Percentiles rank a stretch among this genome's conserved stretches.
These are phyloP conservation scores for Chlorella sp. DNA, from an alignment of 139 green algal species.

Conservation along the genomic window DNA sequence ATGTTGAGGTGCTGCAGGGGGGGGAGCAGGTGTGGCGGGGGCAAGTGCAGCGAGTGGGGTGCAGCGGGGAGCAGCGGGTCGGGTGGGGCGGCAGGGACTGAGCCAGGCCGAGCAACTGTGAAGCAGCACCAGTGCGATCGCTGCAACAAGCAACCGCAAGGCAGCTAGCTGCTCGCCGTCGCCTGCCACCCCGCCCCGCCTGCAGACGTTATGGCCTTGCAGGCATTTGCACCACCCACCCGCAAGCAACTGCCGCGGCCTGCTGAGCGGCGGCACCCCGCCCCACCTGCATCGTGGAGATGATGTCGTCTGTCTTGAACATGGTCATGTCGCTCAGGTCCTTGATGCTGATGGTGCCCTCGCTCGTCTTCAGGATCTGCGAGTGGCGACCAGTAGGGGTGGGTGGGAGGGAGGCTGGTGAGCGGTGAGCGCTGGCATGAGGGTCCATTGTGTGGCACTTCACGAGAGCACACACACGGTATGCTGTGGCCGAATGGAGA, in stretches of 20 bases:
- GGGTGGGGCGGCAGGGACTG: no score
- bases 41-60: neutral
- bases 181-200: no score
- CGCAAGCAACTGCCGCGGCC: no score
- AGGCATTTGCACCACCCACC: neutral
- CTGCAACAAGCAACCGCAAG: no score
- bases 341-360: slow-evolving; percentile 87
- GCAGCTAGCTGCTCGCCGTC: no score
- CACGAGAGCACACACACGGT: neutral
- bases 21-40: slow-evolving; percentile 22
- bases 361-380: slow-evolving; percentile 74
- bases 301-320: slow-evolving; percentile 98
- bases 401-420: no score
- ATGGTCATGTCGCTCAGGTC: slow-evolving; percentile 92
- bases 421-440: neutral
- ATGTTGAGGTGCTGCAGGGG: slow-evolving; percentile 89
- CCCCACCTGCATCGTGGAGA: slow-evolving; percentile 84
- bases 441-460: no score
- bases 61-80: neutral
- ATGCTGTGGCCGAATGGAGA: neutral
- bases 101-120: no score
- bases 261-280: no score
- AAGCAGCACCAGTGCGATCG: no score
- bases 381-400: neutral
- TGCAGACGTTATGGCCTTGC: no score